Conservation (phyloP, 306 rosid species). For the Cicer pinnatifidum region DNA sequence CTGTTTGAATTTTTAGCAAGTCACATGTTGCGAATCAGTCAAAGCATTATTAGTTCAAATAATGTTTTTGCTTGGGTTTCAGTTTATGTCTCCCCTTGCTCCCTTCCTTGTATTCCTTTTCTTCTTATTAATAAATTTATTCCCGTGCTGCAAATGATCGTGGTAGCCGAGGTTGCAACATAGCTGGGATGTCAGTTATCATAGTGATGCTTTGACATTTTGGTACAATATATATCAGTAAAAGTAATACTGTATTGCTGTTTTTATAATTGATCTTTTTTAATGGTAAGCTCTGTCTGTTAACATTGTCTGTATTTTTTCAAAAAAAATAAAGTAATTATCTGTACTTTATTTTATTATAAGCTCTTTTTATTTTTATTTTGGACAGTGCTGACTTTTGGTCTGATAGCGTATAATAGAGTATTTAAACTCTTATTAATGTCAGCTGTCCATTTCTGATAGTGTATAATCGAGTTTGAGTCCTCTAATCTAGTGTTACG, state of each 20-base stretch:
- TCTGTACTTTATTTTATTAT: constrained; percentile 2
- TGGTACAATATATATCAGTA: not conserved
- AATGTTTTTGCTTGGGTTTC: not conserved
- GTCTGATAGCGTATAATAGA: constrained; percentile 5
- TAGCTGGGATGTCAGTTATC: not conserved
- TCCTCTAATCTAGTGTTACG: not conserved
- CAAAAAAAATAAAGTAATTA: too few species aligned
- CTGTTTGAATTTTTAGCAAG: constrained; percentile 11
- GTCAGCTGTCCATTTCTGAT: not conserved
- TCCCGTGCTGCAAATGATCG: not conserved
- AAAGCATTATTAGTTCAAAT: not conserved
- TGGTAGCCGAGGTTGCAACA: not conserved
- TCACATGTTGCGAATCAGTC: constrained; percentile 8
- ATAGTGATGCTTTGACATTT: not conserved
- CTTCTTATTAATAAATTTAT: not conserved
- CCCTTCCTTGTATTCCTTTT: not conserved
- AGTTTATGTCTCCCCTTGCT: not conserved
- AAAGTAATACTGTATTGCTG: not conserved
- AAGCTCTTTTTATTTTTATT: constrained; percentile 10
- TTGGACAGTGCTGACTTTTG: constrained; percentile 30
- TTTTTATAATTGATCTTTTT: not conserved
- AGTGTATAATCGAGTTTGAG: not conserved
- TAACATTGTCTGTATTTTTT: not conserved
- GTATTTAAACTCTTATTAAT: constrained; percentile 14
- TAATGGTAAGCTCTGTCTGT: not conserved